These are phyloP conservation scores for Heterobasidion occidentale DNA, from an alignment of 1,284 basidiomycete genomes.

Conservation along the genomic window DNA sequence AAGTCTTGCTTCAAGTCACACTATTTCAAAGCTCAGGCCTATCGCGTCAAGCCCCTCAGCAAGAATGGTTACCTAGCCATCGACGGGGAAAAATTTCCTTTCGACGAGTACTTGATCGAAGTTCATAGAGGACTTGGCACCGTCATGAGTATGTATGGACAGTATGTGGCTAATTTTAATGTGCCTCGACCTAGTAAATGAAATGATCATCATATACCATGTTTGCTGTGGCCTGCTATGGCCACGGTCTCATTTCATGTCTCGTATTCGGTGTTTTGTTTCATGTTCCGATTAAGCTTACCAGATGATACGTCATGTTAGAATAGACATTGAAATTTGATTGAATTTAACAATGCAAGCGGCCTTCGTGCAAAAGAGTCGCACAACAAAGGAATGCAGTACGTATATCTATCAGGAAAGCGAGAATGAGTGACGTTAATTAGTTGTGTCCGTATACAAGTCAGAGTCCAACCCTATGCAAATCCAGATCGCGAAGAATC, in stretches of 20 bases:
- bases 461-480: slow-evolving; percentile 12
- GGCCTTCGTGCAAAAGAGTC: not conserved
- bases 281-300: too few species aligned
- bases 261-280: too few species aligned
- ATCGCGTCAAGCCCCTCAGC: slow-evolving; percentile 61
- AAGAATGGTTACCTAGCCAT: slow-evolving; percentile 51
- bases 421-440: slow-evolving; percentile 7
- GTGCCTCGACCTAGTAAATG: not conserved
- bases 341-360: slow-evolving; percentile 8
- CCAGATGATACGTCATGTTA: too few species aligned
- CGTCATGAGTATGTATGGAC: slow-evolving; percentile 63
- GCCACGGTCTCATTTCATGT: too few species aligned
- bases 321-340: slow-evolving; percentile 4
- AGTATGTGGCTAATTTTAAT: slow-evolving; percentile 51
- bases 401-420: slow-evolving; percentile 1
- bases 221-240: too few species aligned
- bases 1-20: slow-evolving; percentile 43
- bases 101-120: slow-evolving; percentile 80
- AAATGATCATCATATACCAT: not conserved
- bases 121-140: slow-evolving; percentile 66
- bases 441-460: slow-evolving; percentile 22
- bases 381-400: not conserved
- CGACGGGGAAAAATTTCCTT: slow-evolving; percentile 83
- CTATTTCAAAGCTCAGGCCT: slow-evolving; percentile 76
- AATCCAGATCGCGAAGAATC: slow-evolving; percentile 18